Evolutionary conservation across 2,329 filamentous ascomycete species (phyloP).

Genomic region (Aspergillus versicolor): DNA sequence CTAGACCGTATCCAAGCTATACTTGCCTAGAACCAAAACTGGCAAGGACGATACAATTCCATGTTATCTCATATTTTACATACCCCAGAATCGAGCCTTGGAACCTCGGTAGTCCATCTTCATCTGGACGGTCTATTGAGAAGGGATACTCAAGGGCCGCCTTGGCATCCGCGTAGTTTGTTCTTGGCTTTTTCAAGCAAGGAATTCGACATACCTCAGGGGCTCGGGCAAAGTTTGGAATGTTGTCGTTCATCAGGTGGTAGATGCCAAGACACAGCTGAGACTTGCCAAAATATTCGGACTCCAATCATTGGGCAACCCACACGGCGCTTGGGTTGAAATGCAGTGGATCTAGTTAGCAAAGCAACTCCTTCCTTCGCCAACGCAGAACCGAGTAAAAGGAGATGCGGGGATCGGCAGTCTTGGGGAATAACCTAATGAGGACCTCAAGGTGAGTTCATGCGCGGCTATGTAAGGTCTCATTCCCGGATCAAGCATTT

Average conservation of each 20-base stretch:
- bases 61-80: too few species aligned
- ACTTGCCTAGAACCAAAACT: too few species aligned
- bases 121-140: not conserved
- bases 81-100: too few species aligned
- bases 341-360: not conserved
- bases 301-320: not conserved
- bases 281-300: not conserved
- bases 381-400: conserved; percentile 2
- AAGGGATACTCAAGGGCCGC: not conserved
- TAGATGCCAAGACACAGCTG: not conserved
- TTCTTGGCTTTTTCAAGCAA: not conserved
- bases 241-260: not conserved
- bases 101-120: too few species aligned
- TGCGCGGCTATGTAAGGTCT: not conserved
- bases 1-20: not conserved
- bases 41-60: too few species aligned
- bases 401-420: not conserved
- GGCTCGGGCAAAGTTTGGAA: not conserved
- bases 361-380: not conserved
- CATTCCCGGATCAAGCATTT: not conserved
- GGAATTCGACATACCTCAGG: not conserved
- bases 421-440: conserved; percentile 5
- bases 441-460: not conserved
- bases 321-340: not conserved
- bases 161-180: not conserved